A percentile compares a stretch with the other conserved stretches of the same genome.
Conservation (phyloP, 108 stramenopile species). For the Nitzschia inconspicua region DNA sequence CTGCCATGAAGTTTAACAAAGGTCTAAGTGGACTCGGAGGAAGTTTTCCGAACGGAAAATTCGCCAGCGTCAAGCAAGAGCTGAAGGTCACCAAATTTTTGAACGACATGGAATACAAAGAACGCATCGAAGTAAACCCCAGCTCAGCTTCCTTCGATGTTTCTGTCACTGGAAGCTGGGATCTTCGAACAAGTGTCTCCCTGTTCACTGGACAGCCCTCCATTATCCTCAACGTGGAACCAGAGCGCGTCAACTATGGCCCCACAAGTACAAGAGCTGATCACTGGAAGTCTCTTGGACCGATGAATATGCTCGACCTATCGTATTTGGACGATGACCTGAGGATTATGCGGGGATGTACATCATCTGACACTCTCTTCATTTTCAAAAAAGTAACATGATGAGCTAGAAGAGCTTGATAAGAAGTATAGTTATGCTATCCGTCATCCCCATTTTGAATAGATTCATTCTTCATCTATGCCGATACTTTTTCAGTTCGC, state of each 20-base stretch:
- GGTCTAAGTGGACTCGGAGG: conserved; percentile 79
- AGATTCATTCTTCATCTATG: not conserved
- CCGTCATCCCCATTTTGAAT: not conserved
- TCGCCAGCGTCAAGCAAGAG: conserved; percentile 61
- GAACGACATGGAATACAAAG: conserved; percentile 70
- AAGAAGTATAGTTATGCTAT: not conserved
- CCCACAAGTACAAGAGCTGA: conserved; percentile 71
- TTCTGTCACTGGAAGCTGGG: conserved; percentile 73
- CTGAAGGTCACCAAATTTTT: conserved; percentile 50
- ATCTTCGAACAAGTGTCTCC: conserved; percentile 56
- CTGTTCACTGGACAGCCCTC: conserved; percentile 73
- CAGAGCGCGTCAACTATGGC: conserved; percentile 70
- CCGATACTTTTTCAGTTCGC: not conserved
- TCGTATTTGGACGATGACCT: conserved; percentile 79
- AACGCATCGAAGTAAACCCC: conserved; percentile 62
- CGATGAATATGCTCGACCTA: conserved; percentile 71
- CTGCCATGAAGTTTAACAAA: conserved; percentile 83
- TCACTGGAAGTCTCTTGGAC: conserved; percentile 85
- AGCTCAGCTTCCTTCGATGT: conserved; percentile 67
- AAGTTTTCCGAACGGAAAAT: conserved; percentile 72
- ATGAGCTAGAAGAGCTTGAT: too few relatives aligned
- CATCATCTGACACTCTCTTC: conserved; percentile 75
- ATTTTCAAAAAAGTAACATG: conserved; percentile 46
- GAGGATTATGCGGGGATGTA: conserved; percentile 81
- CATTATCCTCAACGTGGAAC: conserved; percentile 60